Conservation (phyloP, 2,329 filamentous ascomycete genomes). For the Lasiodiplodia sp. region DNA sequence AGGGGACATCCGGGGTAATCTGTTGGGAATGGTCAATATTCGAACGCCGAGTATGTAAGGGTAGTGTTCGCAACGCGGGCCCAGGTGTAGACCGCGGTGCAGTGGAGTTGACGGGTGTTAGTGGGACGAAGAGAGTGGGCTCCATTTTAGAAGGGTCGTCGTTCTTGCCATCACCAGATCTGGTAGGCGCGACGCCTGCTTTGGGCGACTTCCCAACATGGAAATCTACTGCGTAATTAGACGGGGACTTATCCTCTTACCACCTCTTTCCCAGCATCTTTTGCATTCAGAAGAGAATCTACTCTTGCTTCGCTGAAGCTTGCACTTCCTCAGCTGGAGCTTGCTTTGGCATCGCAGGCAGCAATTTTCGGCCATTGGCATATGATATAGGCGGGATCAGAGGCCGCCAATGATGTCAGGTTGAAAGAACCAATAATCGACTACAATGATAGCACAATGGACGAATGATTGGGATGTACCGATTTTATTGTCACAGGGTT, state of each 20-base stretch:
- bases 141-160: not conserved
- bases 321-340: conserved; percentile 4
- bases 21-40: too few species aligned
- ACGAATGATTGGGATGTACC: too few species aligned
- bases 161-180: not conserved
- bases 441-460: too few species aligned
- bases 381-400: not conserved
- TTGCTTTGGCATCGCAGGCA: conserved; percentile 1
- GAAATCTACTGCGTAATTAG: not conserved
- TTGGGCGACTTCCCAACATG: not conserved
- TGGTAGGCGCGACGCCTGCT: not conserved
- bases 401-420: not conserved
- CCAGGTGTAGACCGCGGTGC: not conserved
- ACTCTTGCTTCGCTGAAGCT: not conserved
- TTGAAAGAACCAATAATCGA: not conserved
- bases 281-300: not conserved
- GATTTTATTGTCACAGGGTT: too few species aligned
- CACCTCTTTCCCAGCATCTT: not conserved
- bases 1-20: not conserved
- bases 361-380: not conserved
- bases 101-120: not conserved
- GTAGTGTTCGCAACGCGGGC: too few species aligned
- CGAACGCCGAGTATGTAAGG: too few species aligned
- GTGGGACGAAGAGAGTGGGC: too few species aligned
- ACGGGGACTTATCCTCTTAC: not conserved